A percentile compares a stretch with the other conserved stretches of the same genome.
Evolutionary conservation across 441 rosid genomes (phyloP).

Genomic region (Sinapis alba): DNA sequence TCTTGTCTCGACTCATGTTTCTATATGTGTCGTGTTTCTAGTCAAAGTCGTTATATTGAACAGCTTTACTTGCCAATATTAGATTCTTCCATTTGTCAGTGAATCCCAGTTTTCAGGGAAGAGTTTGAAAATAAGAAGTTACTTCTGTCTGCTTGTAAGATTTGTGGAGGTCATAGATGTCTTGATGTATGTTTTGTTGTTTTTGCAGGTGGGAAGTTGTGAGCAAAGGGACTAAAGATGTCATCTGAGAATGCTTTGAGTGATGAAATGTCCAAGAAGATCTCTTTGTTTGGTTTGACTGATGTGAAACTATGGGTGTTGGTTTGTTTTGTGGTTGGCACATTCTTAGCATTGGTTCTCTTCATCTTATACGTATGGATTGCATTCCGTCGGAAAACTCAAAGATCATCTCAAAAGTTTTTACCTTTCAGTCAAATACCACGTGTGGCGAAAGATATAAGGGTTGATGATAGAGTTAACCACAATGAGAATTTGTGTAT

Average conservation of each 20-base stretch:
- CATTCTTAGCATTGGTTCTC: constrained; percentile 66
- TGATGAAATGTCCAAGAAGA: constrained; percentile 68
- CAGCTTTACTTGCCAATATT: constrained; percentile 27
- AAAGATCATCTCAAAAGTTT: constrained; percentile 56
- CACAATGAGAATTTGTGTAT: constrained; percentile 45
- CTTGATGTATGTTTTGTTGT: constrained; percentile 30
- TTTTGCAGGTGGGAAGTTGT: constrained; percentile 45
- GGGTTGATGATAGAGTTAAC: constrained; percentile 77
- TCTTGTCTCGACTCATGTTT: constrained; percentile 8
- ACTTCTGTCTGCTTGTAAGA: constrained; percentile 9
- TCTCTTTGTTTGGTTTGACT: constrained; percentile 69
- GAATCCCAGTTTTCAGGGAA: constrained; percentile 17
- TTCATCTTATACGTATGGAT: constrained; percentile 67
- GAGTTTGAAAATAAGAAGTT: not conserved
- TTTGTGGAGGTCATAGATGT: constrained; percentile 22
- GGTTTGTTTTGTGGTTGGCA: constrained; percentile 73
- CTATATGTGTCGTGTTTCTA: constrained; percentile 16
- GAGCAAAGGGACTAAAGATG: constrained; percentile 51
- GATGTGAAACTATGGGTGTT: constrained; percentile 86
- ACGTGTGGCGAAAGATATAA: constrained; percentile 78
- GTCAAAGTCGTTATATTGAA: constrained; percentile 1
- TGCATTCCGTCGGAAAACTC: constrained; percentile 60
- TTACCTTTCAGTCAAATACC: constrained; percentile 77
- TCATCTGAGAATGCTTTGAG: constrained; percentile 57
- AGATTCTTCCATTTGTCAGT: constrained; percentile 36